Percentiles rank a stretch among this genome's conserved stretches.
Conservation (phyloP, 371 early-diverging fungal genomes). For the Sanchytrium tribonematis region DNA sequence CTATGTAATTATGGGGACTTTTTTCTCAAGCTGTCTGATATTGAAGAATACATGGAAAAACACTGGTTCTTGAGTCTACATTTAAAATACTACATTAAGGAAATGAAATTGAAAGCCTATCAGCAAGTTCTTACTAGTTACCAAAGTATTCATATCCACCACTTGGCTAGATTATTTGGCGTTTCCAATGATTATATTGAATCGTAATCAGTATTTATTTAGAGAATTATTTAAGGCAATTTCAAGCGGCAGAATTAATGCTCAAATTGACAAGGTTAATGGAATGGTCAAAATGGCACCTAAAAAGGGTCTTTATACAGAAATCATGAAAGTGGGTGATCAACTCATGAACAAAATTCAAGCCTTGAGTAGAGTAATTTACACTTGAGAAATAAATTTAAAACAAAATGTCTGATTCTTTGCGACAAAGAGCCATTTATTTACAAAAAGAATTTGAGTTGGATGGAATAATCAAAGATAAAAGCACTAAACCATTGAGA, state of each 20-base stretch:
- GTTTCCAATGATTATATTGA: constrained; percentile 83
- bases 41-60: constrained; percentile 35
- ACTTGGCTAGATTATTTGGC: constrained; percentile 90
- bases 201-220: constrained; percentile 22
- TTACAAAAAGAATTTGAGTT: too few relatives aligned
- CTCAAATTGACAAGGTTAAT: constrained; percentile 95
- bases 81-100: constrained; percentile 65
- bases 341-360: constrained; percentile 74
- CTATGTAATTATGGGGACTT: constrained; percentile 12
- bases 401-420: too few relatives aligned
- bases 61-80: constrained; percentile 49
- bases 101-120: constrained; percentile 93
- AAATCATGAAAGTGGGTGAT: constrained; percentile 85
- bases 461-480: too few relatives aligned
- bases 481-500: too few relatives aligned
- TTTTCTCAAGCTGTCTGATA: constrained; percentile 25
- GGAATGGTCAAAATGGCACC: constrained; percentile 82
- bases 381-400: too few relatives aligned
- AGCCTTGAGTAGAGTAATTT: too few relatives aligned
- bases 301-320: constrained; percentile 85
- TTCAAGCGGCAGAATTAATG: constrained; percentile 80
- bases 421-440: too few relatives aligned
- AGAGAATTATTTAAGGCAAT: constrained; percentile 85
- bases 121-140: constrained; percentile 92
- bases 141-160: constrained; percentile 66